Percentiles rank a stretch among this genome's conserved stretches.
Evolutionary conservation across 1,284 basidiomycete genomes (phyloP).

Genomic region (Clitocybe nebularis): DNA sequence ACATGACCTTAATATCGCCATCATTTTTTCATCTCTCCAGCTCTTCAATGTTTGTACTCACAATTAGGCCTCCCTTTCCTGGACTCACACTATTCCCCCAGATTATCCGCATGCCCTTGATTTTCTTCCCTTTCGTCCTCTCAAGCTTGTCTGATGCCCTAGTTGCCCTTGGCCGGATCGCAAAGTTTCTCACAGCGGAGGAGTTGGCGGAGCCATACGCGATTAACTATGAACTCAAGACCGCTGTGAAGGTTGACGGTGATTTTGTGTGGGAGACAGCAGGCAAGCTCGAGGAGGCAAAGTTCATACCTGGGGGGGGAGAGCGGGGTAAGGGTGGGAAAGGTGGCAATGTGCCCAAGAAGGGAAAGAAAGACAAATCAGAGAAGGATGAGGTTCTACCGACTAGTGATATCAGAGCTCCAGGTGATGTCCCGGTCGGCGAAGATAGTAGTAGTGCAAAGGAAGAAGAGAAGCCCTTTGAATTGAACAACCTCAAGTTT

Average conservation of each 20-base stretch:
- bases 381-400: constrained; percentile 12
- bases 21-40: constrained; percentile 72
- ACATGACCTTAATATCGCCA: constrained; percentile 61
- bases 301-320: constrained; percentile 26
- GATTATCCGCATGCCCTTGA: constrained; percentile 54
- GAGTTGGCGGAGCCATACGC: constrained; percentile 53
- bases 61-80: not conserved
- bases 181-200: constrained; percentile 59
- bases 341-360: constrained; percentile 13
- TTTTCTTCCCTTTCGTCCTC: constrained; percentile 51
- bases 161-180: constrained; percentile 59
- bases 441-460: constrained; percentile 16
- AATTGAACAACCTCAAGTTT: constrained; percentile 53
- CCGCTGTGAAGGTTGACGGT: constrained; percentile 56
- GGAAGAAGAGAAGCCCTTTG: constrained; percentile 55
- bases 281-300: constrained; percentile 26
- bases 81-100: constrained; percentile 20
- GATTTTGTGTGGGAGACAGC: constrained; percentile 69
- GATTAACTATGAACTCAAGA: constrained; percentile 38
- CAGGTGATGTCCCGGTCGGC: constrained; percentile 13
- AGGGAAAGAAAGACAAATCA: constrained; percentile 15
- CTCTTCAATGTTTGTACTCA: constrained; percentile 61
- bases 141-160: constrained; percentile 54
- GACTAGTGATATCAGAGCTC: too few species aligned
- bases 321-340: constrained; percentile 11